Evolutionary conservation across 2,329 filamentous ascomycete genomes (phyloP).

Genomic region (Xylariaceae sp.): DNA sequence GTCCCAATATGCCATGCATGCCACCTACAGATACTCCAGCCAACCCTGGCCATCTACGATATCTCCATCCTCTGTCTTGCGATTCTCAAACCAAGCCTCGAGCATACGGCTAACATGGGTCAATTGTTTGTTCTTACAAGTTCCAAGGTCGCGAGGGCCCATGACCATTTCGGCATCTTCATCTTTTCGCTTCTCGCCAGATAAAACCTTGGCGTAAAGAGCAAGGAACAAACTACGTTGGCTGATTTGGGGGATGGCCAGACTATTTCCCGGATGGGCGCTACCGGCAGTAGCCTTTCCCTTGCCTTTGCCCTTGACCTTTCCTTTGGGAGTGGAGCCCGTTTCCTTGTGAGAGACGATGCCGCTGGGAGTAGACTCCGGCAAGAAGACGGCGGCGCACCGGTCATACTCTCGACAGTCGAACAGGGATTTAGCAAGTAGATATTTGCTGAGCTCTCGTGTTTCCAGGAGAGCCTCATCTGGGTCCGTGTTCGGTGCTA

Average conservation of each 20-base stretch:
- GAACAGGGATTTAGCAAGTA: conserved; percentile 89
- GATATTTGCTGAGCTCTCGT: conserved; percentile 73
- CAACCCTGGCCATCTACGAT: conserved; percentile 73
- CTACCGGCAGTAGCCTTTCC: conserved; percentile 47
- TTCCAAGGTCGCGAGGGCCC: conserved; percentile 83
- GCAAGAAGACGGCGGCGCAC: conserved; percentile 82
- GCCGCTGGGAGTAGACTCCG: conserved; percentile 68
- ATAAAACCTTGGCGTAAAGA: conserved; percentile 85
- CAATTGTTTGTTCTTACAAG: conserved; percentile 79
- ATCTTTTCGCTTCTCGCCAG: conserved; percentile 91
- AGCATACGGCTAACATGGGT: conserved; percentile 68
- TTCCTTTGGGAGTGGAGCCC: conserved; percentile 37
- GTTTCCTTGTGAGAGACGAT: conserved; percentile 49
- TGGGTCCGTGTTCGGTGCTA: conserved; percentile 58
- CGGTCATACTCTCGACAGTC: conserved; percentile 94
- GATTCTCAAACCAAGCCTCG: conserved; percentile 72
- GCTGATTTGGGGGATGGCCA: conserved; percentile 56
- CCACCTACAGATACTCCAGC: conserved; percentile 69
- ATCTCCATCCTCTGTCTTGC: conserved; percentile 53
- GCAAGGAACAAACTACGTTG: conserved; percentile 90
- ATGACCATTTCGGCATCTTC: conserved; percentile 97
- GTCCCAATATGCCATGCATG: neutral
- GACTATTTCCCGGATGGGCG: conserved; percentile 19
- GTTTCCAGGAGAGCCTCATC: conserved; percentile 71
- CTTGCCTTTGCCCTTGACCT: conserved; percentile 63